phyloP scores from a whole-genome alignment of 2,329 filamentous ascomycete genomes.

The Pyrenophora tritici-repentis region DNA sequence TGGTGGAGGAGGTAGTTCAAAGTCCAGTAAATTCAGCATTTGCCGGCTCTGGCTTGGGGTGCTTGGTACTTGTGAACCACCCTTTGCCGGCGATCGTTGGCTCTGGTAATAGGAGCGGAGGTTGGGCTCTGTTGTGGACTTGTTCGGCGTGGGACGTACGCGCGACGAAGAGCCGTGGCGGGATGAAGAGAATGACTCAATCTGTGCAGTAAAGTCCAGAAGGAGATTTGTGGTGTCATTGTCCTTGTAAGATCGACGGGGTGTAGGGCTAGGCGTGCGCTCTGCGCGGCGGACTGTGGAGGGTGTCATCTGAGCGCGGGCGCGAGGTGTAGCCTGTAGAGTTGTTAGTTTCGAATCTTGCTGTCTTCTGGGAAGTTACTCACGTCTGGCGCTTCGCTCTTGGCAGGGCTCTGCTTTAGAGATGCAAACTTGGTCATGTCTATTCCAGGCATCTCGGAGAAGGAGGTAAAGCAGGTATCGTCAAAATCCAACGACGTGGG shows the following conservation, averaged over 20 bases:
- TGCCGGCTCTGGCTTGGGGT: constrained; percentile 42
- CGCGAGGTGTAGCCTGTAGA: constrained; percentile 42
- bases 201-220: constrained; percentile 85
- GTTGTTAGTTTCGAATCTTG: constrained; percentile 7
- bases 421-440: constrained; percentile 84
- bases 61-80: constrained; percentile 30
- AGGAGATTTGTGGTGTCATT: constrained; percentile 76
- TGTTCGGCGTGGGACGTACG: constrained; percentile 56
- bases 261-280: constrained; percentile 57
- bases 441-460: constrained; percentile 77
- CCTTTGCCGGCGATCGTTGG: constrained; percentile 42
- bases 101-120: constrained; percentile 40
- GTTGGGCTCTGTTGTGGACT: constrained; percentile 60
- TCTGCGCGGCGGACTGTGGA: constrained; percentile 53
- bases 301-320: constrained; percentile 53
- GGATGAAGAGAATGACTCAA: constrained; percentile 59
- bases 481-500: constrained; percentile 55
- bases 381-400: constrained; percentile 34
- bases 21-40: constrained; percentile 64
- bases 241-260: constrained; percentile 56
- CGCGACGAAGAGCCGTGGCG: constrained; percentile 46
- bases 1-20: constrained; percentile 90
- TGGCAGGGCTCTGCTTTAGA: constrained; percentile 63
- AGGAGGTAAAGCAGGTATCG: constrained; percentile 73
- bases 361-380: constrained; percentile 2